Conservation (phyloP, 176 grass and related monocot species). For the Musa schizocarpa region DNA sequence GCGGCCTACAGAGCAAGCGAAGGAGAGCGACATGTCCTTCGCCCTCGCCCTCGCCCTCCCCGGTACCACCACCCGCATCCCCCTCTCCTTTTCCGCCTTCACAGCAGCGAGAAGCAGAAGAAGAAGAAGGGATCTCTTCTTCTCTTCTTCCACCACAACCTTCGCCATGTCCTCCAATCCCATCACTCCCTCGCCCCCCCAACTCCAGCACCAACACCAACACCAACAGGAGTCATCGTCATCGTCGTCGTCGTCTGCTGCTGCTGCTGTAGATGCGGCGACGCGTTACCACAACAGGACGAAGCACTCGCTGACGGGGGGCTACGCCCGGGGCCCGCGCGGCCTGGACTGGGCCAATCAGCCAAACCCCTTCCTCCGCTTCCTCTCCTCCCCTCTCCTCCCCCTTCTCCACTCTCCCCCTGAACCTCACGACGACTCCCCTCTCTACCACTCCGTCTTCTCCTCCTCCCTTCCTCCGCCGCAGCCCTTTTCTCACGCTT, state of each 20-base stretch:
- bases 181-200: neutral
- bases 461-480: constrained; percentile 19
- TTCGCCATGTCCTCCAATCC: neutral
- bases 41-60: neutral
- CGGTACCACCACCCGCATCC: neutral
- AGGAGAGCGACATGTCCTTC: neutral
- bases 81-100: neutral
- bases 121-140: neutral
- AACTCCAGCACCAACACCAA: neutral
- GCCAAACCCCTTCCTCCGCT: constrained; percentile 91
- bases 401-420: constrained; percentile 28
- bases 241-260: neutral
- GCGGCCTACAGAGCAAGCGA: too few relatives aligned
- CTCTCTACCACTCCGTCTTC: constrained; percentile 25
- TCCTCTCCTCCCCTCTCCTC: constrained; percentile 26
- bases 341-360: constrained; percentile 96
- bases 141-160: too few relatives aligned
- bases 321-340: constrained; percentile 70
- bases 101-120: neutral
- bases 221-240: neutral
- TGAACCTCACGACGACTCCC: constrained; percentile 23
- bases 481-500: constrained; percentile 27
- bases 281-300: constrained; percentile 63
- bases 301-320: constrained; percentile 72
- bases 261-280: constrained; percentile 8